phyloP scores from a whole-genome alignment of 2,329 filamentous ascomycete genomes.

The Penicillium sp. region DNA sequence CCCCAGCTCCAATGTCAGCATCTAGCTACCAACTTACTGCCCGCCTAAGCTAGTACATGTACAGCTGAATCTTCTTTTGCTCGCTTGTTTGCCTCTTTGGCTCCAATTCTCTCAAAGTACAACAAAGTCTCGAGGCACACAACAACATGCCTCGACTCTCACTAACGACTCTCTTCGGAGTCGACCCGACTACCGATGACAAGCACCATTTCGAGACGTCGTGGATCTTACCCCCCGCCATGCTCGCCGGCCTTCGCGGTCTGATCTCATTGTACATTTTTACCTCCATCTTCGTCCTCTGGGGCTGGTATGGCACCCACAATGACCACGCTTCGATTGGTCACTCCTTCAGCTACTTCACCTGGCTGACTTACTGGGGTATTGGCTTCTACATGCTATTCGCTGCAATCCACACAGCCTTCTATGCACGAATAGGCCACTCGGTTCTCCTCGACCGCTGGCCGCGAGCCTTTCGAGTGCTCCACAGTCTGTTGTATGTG shows the following conservation, averaged over 20 bases:
- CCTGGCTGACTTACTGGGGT: conserved; percentile 78
- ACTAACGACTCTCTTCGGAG: conserved; percentile 30
- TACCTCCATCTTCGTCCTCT: conserved; percentile 65
- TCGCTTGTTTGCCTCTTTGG: background rate
- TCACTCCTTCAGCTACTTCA: conserved; percentile 76
- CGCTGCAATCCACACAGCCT: conserved; percentile 66
- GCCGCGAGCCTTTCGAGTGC: conserved; percentile 62
- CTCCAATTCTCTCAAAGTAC: background rate
- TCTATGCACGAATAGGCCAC: conserved; percentile 58
- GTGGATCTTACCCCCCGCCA: conserved; percentile 70
- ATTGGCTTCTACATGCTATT: conserved; percentile 74
- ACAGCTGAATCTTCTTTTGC: background rate
- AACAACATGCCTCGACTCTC: conserved; percentile 21
- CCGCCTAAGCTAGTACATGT: too few relatives aligned
- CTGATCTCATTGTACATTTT: conserved; percentile 61
- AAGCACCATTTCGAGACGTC: conserved; percentile 73
- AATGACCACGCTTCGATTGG: conserved; percentile 49
- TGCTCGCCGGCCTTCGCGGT: conserved; percentile 59
- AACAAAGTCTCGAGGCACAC: background rate
- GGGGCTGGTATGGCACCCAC: conserved; percentile 64
- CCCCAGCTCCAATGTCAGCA: background rate
- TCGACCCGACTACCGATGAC: conserved; percentile 43
- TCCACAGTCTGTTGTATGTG: conserved; percentile 66
- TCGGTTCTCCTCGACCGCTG: conserved; percentile 59
- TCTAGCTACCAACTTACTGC: background rate